These are phyloP conservation scores for Penicillium sp. DNA, from an alignment of 2,329 filamentous ascomycete genomes.

Conservation along the genomic window DNA sequence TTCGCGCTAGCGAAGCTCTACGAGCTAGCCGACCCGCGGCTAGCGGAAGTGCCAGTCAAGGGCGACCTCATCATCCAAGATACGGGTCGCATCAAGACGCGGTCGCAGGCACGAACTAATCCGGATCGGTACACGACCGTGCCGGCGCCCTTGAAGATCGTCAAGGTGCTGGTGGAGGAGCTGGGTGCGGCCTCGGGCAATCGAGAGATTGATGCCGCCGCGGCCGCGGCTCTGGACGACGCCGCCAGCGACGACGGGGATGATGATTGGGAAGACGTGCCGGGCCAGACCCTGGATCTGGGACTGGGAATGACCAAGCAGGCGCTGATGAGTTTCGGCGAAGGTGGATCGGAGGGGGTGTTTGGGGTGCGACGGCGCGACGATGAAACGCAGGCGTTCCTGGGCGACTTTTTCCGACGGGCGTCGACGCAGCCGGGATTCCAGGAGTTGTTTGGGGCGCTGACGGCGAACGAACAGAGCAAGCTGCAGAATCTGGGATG, in stretches of 20 bases:
- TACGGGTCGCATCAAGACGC: slow-evolving; percentile 84
- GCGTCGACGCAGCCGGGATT: slow-evolving; percentile 56
- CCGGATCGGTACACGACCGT: slow-evolving; percentile 88
- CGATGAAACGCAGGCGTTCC: slow-evolving; percentile 83
- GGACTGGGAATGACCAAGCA: slow-evolving; percentile 64
- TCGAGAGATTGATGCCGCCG: slow-evolving; percentile 53
- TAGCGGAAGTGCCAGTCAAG: slow-evolving; percentile 79
- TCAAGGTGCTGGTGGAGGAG: slow-evolving; percentile 94
- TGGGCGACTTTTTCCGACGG: slow-evolving; percentile 73
- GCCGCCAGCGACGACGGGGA: slow-evolving; percentile 67
- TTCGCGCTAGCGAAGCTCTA: slow-evolving; percentile 92
- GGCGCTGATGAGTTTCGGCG: slow-evolving; percentile 75
- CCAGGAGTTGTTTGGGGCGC: slow-evolving; percentile 52
- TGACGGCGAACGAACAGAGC: slow-evolving; percentile 53
- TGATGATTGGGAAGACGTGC: slow-evolving; percentile 86
- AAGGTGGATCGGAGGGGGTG: slow-evolving; percentile 49
- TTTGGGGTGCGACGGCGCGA: slow-evolving; percentile 64
- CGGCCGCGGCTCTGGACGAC: slow-evolving; percentile 58
- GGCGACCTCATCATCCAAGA: slow-evolving; percentile 82
- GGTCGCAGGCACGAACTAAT: slow-evolving; percentile 82
- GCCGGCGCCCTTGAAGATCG: slow-evolving; percentile 84
- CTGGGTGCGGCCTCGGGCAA: slow-evolving; percentile 73
- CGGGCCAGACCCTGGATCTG: slow-evolving; percentile 73
- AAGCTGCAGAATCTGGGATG: slow-evolving; percentile 37
- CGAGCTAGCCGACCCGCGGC: slow-evolving; percentile 74